These are phyloP conservation scores for Fusarium newnesense DNA, from an alignment of 2,329 filamentous ascomycete genomes.

Conservation along the genomic window DNA sequence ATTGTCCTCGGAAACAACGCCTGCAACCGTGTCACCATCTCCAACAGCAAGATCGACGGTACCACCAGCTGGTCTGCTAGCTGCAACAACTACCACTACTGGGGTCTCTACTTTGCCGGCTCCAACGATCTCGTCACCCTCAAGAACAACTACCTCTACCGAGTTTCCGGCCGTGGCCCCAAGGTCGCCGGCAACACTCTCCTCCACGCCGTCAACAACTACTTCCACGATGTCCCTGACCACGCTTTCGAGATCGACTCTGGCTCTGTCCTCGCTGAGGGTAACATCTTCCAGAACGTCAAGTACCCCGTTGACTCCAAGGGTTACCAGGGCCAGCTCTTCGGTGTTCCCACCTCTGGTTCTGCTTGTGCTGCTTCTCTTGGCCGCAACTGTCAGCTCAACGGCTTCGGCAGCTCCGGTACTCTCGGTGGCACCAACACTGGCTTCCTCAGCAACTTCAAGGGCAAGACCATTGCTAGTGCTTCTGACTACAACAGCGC, in stretches of 20 bases:
- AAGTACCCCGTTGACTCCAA: slow-evolving; percentile 51
- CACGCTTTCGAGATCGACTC: slow-evolving; percentile 67
- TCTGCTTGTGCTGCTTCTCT: slow-evolving; percentile 56
- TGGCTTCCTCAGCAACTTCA: slow-evolving; percentile 61
- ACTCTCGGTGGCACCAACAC: slow-evolving; percentile 55
- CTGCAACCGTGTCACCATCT: slow-evolving; percentile 66
- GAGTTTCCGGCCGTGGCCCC: slow-evolving; percentile 65
- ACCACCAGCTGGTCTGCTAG: slow-evolving; percentile 63
- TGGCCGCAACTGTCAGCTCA: slow-evolving; percentile 61
- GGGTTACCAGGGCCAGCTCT: slow-evolving; percentile 47
- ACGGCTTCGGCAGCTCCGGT: slow-evolving; percentile 57
- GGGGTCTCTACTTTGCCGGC: slow-evolving; percentile 68
- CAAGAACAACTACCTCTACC: slow-evolving; percentile 70
- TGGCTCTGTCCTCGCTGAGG: slow-evolving; percentile 63
- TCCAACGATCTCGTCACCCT: slow-evolving; percentile 65
- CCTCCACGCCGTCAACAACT: slow-evolving; percentile 71
- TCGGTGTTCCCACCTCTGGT: slow-evolving; percentile 45
- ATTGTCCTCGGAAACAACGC: slow-evolving; percentile 66
- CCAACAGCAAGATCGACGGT: slow-evolving; percentile 70
- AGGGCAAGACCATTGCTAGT: slow-evolving; percentile 62
- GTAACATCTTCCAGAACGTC: slow-evolving; percentile 68
- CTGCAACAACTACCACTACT: slow-evolving; percentile 70
- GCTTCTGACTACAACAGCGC: slow-evolving; percentile 51
- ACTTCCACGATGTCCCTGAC: slow-evolving; percentile 64
- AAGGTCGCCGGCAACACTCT: slow-evolving; percentile 67